These are phyloP conservation scores for Filobasidium floriforme DNA, from an alignment of 768 basidiomycete genomes.

Conservation along the genomic window DNA sequence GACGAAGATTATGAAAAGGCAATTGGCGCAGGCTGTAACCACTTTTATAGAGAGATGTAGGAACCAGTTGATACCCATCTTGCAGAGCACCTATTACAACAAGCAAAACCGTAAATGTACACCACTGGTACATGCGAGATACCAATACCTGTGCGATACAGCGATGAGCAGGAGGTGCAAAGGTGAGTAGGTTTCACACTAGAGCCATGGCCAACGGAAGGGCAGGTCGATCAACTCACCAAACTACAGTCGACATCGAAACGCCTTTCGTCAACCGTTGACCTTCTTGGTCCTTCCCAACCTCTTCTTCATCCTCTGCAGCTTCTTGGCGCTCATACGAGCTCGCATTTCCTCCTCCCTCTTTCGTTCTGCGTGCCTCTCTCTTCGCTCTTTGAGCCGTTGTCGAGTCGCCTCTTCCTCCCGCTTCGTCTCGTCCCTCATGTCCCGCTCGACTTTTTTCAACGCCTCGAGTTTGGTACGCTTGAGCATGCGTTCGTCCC, in stretches of 20 bases:
- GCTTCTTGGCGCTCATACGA: constrained; percentile 43
- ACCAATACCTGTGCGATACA: no score
- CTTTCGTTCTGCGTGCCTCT: constrained; percentile 36
- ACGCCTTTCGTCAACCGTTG: constrained; percentile 28
- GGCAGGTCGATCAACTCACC: not conserved
- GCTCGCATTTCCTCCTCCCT: constrained; percentile 40
- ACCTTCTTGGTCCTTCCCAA: constrained; percentile 44
- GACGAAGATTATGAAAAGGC: not conserved
- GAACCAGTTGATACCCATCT: no score
- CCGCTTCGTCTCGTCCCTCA: constrained; percentile 37
- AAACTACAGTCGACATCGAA: not conserved
- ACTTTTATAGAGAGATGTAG: no score
- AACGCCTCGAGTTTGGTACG: constrained; percentile 34
- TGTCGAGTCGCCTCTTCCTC: constrained; percentile 35
- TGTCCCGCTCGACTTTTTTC: constrained; percentile 38
- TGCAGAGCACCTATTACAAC: no score
- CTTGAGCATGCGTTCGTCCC: constrained; percentile 30
- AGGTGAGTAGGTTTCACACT: no score
- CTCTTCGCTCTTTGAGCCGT: constrained; percentile 36
- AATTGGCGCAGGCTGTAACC: no score
- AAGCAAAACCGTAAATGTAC: no score
- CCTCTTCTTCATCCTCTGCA: constrained; percentile 44
- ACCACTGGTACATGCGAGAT: no score
- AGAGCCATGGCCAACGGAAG: not conserved
- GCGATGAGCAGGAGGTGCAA: no score